These are phyloP conservation scores for Nicotiana benthamiana DNA, from an alignment of 257 asterid genomes.

Conservation along the genomic window DNA sequence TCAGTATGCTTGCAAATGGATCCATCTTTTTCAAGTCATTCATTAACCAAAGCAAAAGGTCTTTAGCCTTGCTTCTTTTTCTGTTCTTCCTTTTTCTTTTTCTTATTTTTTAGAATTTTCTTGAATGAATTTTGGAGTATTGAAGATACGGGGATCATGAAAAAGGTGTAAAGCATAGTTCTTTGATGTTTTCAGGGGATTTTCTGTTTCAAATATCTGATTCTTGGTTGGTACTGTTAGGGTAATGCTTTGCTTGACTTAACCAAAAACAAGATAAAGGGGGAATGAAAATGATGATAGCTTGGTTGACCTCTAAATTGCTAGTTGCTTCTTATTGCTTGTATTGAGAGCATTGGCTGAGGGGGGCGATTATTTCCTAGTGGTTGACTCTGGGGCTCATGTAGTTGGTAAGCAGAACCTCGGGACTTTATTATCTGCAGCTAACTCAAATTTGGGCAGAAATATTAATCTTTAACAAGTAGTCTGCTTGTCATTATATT, in stretches of 20 bases:
- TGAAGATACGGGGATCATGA: not conserved
- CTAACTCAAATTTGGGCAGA: not conserved
- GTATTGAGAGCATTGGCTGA: not conserved
- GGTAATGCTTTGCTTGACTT: not conserved
- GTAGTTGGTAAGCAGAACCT: not conserved
- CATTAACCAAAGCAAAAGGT: slow-evolving; percentile 1
- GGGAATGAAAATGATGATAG: not conserved
- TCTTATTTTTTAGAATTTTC: not conserved
- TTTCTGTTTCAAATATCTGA: not conserved
- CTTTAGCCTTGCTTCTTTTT: not conserved
- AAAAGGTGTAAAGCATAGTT: not conserved
- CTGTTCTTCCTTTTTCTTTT: not conserved
- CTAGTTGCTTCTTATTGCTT: not conserved
- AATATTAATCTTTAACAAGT: not conserved
- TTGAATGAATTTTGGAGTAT: not conserved
- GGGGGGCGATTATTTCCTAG: not conserved
- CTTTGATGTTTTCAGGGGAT: not conserved
- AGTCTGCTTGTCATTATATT: not conserved
- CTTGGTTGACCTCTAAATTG: not conserved
- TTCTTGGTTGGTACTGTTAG: not conserved
- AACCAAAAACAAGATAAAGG: not conserved
- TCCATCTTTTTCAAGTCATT: slow-evolving; percentile 1
- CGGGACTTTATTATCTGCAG: not conserved
- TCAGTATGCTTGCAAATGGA: not conserved
- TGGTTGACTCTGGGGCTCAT: not conserved